Percentiles rank a stretch among this genome's conserved stretches.
phyloP scores from a whole-genome alignment of 257 asterid genomes.

The Solanum ahanhuiri region DNA sequence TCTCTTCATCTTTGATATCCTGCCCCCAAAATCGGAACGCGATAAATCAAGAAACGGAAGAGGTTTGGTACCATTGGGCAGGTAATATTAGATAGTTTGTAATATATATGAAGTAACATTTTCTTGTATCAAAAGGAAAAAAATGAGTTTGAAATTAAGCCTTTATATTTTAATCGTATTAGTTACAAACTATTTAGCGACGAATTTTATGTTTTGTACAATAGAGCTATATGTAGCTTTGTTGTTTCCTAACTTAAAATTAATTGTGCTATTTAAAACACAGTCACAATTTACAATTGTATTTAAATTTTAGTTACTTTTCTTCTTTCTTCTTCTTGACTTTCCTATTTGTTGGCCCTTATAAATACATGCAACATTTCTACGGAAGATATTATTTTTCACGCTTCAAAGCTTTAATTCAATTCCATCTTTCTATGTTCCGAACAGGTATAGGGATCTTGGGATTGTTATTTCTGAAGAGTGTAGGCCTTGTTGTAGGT shows the following conservation, averaged over 20 bases:
- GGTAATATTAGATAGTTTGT: conserved; percentile 3
- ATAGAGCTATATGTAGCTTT: not conserved
- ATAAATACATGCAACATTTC: not conserved
- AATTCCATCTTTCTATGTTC: not conserved
- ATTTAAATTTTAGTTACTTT: not conserved
- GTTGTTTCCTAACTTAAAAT: not conserved
- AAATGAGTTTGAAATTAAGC: not conserved
- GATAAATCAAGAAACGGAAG: not conserved
- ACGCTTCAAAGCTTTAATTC: not conserved
- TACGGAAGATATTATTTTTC: not conserved
- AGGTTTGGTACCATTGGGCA: conserved; percentile 18
- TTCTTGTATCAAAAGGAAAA: not conserved
- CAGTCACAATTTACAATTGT: not conserved
- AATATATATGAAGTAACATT: not conserved
- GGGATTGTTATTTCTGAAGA: conserved; percentile 4
- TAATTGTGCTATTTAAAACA: not conserved
- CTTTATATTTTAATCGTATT: not conserved
- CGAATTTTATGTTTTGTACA: not conserved
- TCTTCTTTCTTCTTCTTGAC: not conserved
- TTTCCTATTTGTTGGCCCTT: not conserved
- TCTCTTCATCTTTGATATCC: conserved; percentile 14
- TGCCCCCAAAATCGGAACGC: not conserved
- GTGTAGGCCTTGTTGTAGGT: conserved; percentile 7
- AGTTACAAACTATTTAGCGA: not conserved
- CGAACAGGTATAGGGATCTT: not conserved